Evolutionary conservation across 2,329 filamentous ascomycete species (phyloP).

Genomic region (Arthrobotrys iridis): DNA sequence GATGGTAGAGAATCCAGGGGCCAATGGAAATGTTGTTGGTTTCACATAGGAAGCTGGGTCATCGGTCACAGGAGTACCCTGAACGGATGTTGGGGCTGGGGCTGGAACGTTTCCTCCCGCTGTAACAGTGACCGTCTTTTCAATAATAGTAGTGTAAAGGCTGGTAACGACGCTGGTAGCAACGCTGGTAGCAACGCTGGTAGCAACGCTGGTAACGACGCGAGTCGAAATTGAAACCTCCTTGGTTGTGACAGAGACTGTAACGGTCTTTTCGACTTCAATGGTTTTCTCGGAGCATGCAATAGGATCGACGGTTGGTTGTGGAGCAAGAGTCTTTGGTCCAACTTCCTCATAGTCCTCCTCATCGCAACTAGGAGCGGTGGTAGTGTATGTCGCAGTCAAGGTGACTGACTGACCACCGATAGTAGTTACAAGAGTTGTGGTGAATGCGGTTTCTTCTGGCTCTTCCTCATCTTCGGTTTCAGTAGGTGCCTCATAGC

Average conservation of each 20-base stretch:
- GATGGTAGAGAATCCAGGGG: conserved; percentile 23
- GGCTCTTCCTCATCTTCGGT: conserved; percentile 25
- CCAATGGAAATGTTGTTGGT: conserved; percentile 22
- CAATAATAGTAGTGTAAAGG: conserved; percentile 31
- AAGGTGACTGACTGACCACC: conserved; percentile 47
- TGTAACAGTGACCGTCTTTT: conserved; percentile 55
- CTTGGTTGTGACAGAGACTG: conserved; percentile 11
- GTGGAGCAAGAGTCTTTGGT: conserved; percentile 8
- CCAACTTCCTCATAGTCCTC: conserved; percentile 18
- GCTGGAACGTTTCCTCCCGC: neutral
- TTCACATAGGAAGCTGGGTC: neutral
- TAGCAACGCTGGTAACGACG: conserved; percentile 24
- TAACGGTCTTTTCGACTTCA: conserved; percentile 15
- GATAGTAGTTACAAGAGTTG: conserved; percentile 38
- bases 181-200: conserved; percentile 27
- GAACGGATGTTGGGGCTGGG: neutral
- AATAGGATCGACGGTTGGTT: conserved; percentile 5
- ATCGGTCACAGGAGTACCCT: neutral
- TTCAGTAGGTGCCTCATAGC: neutral
- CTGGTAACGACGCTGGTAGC: conserved; percentile 9
- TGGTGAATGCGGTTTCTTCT: conserved; percentile 18
- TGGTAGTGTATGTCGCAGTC: conserved; percentile 41
- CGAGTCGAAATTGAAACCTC: no score
- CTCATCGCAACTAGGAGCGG: conserved; percentile 30
- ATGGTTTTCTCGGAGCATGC: conserved; percentile 22